Conservation (phyloP, 1,284 basidiomycete species). For the Anthracocystis panici-leucophaei region DNA sequence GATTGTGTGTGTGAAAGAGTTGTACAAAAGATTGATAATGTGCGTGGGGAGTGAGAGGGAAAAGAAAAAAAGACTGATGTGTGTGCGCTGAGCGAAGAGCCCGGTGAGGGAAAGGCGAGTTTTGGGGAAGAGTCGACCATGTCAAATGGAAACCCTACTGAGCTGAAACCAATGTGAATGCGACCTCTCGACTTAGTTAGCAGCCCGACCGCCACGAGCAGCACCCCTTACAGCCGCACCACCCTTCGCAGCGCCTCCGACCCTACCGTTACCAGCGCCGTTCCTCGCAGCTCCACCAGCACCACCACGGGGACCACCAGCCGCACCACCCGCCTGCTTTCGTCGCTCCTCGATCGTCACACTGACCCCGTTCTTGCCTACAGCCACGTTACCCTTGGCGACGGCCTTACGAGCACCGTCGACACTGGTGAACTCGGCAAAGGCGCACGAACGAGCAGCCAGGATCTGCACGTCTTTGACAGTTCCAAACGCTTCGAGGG, state of each 20-base stretch:
- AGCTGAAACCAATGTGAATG: no score
- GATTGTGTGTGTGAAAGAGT: not conserved
- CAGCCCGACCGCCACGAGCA: conserved; percentile 9
- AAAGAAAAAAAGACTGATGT: not conserved
- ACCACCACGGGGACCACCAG: conserved; percentile 9
- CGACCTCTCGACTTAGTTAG: conserved; percentile 14
- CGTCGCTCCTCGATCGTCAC: conserved; percentile 88
- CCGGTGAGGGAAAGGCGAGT: not conserved
- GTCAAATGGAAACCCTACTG: no score
- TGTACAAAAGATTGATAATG: not conserved
- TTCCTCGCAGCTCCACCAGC: conserved; percentile 8
- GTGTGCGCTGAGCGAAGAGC: not conserved
- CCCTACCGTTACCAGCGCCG: conserved; percentile 12
- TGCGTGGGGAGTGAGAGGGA: not conserved
- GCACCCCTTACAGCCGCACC: conserved; percentile 18
- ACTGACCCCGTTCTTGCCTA: conserved; percentile 75
- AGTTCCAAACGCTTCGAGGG: conserved; percentile 81
- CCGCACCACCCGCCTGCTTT: conserved; percentile 78
- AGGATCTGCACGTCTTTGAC: conserved; percentile 91
- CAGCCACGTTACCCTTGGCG: conserved; percentile 84
- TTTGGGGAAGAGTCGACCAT: not conserved
- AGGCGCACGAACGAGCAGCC: conserved; percentile 88
- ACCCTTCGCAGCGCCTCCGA: conserved; percentile 17
- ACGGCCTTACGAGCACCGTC: conserved; percentile 89
- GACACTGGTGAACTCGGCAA: conserved; percentile 85